Evolutionary conservation across 257 asterid species (phyloP), one percentile per base, ranked within the genome.

Genomic region (Nicotiana knightiana): DNA sequence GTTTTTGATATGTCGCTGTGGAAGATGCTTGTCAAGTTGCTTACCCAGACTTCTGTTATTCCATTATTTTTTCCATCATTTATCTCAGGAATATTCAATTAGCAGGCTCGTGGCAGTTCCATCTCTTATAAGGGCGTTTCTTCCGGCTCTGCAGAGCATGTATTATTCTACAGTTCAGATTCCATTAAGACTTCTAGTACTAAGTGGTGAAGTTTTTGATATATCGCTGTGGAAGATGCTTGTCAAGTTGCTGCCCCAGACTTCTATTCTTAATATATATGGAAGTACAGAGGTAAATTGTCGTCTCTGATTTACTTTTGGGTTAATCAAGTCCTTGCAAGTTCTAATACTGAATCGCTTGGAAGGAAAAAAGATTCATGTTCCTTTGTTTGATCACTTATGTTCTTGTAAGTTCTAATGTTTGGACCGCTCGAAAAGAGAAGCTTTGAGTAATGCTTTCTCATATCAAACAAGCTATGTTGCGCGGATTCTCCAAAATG

Each of bases 241-340:
- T 88, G 84, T 86, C 87, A 86, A 89, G 87, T 78, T 92, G 83
- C 91, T 96, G 73, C 99, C 99, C 58, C 84, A 80, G 85, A 93
- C 97, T 80, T 79, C 85, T 71, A 83, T 96, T 85, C 90, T 94
- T 88, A 96, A 96, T 89, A 85, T 94, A 81, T 96, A 96, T 80
- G 99, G 99, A 81, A 93, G 99, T 91, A 93, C 99, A 30, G 99
- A 93, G 99, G 99, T 96, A 90, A 79, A 64, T 64, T 63, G 48
- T 13, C 6, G 7, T 48, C 13, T 13, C 15, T 24, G 83, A 66
- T 59, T 32, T 32, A 33, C 58, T 37, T 71, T 61, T 70, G 68
- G 46, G 26, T 64, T 77, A 1, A 53, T 82, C 77, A 67, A 58
- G 18, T 46, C 79, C 48, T 37, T 21, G 33, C 68, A 58, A 46